phyloP scores from a whole-genome alignment of 106 monocot species.

The Platanthera guangdongensis region DNA sequence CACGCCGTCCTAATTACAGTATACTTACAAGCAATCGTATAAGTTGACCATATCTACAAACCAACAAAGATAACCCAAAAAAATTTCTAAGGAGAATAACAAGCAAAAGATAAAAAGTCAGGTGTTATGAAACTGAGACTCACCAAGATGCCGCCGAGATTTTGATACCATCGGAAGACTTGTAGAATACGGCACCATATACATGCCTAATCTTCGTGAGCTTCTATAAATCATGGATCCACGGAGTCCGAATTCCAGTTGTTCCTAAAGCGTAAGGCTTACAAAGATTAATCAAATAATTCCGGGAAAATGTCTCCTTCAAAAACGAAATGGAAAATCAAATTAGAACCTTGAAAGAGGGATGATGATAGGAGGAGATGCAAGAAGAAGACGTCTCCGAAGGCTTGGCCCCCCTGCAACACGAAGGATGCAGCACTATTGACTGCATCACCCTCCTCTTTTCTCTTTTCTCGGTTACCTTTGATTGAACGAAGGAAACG shows the following conservation, averaged over 20 bases:
- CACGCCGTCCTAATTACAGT: neutral
- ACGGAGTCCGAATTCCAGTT: neutral
- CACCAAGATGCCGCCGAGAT: neutral
- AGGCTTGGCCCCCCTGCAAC: neutral
- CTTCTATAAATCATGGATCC: neutral
- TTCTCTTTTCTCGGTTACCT: neutral
- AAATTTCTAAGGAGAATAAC: neutral
- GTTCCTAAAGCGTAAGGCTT: neutral
- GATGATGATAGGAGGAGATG: neutral
- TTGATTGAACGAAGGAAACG: neutral
- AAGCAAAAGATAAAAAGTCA: too few relatives aligned
- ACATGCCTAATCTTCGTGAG: neutral
- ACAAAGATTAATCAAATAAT: constrained; percentile 1
- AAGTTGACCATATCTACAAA: neutral
- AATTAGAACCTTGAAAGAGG: neutral
- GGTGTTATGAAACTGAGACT: neutral
- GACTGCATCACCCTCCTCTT: constrained; percentile 4
- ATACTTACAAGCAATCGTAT: neutral
- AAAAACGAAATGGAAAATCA: constrained; percentile 3
- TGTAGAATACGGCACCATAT: neutral
- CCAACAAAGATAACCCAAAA: neutral
- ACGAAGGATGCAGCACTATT: constrained; percentile 6
- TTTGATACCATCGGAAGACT: neutral
- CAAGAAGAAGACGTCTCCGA: neutral
- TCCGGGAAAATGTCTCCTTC: neutral